Conservation (phyloP, 2,329 filamentous ascomycete species). For the Malbranchea zuffiana region DNA sequence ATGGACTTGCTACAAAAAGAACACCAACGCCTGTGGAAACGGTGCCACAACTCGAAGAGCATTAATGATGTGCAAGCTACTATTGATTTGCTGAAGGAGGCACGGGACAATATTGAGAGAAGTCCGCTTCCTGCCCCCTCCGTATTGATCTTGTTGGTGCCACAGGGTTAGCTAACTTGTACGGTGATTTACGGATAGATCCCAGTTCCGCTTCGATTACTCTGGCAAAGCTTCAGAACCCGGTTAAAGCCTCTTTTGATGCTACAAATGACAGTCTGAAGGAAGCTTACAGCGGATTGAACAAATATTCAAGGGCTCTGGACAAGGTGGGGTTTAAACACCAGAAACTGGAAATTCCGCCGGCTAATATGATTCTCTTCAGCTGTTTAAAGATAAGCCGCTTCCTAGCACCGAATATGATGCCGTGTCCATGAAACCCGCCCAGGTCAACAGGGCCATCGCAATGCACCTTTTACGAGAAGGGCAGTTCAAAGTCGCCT, state of each 20-base stretch:
- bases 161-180: neutral
- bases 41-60: constrained; percentile 57
- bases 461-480: constrained; percentile 93
- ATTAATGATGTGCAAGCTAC: constrained; percentile 73
- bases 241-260: constrained; percentile 71
- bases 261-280: constrained; percentile 70
- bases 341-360: too few species aligned
- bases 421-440: constrained; percentile 61
- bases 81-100: constrained; percentile 63
- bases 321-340: constrained; percentile 52
- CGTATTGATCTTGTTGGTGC: neutral
- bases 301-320: constrained; percentile 72
- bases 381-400: constrained; percentile 58
- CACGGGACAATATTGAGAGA: constrained; percentile 60
- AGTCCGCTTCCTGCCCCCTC: constrained; percentile 36
- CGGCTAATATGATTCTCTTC: too few species aligned
- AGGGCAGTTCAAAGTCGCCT: constrained; percentile 81
- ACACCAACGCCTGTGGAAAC: constrained; percentile 59
- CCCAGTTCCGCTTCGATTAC: constrained; percentile 60
- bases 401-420: constrained; percentile 70
- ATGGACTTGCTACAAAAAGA: constrained; percentile 64
- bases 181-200: constrained; percentile 37
- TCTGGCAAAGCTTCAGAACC: constrained; percentile 75
- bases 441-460: constrained; percentile 81
- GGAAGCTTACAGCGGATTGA: constrained; percentile 70